Evolutionary conservation across 495 filamentous ascomycete species (phyloP).

Genomic region (Aspergillus ostianus): DNA sequence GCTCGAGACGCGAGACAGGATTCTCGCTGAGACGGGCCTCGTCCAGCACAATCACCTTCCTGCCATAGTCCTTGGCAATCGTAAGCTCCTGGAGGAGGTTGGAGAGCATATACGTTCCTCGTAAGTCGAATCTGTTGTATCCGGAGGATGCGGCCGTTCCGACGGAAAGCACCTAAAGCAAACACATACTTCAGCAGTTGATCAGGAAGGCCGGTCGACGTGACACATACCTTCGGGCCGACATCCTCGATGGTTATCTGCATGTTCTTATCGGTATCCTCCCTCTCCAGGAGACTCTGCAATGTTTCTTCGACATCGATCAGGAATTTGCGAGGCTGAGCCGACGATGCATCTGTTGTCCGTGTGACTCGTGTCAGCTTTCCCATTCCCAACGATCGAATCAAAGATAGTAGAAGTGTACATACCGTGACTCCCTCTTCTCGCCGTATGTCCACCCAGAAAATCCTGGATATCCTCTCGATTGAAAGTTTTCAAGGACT

Average conservation of each 20-base stretch:
- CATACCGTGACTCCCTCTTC: slow-evolving; percentile 51
- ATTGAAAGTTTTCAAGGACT: slow-evolving; percentile 40
- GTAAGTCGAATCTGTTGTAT: slow-evolving; percentile 78
- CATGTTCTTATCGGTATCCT: slow-evolving; percentile 88
- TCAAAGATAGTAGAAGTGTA: neutral
- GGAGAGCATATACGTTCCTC: slow-evolving; percentile 93
- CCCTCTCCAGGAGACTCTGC: slow-evolving; percentile 66
- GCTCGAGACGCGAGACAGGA: slow-evolving; percentile 79
- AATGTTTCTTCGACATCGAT: slow-evolving; percentile 77
- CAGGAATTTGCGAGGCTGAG: slow-evolving; percentile 64
- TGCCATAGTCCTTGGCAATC: slow-evolving; percentile 80
- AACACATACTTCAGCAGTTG: neutral
- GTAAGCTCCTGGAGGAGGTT: slow-evolving; percentile 93
- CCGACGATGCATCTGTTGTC: slow-evolving; percentile 47
- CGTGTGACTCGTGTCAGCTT: slow-evolving; percentile 11
- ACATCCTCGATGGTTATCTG: slow-evolving; percentile 96
- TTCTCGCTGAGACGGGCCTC: slow-evolving; percentile 87
- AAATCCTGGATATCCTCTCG: slow-evolving; percentile 37
- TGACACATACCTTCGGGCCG: slow-evolving; percentile 74
- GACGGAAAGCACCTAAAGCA: slow-evolving; percentile 63
- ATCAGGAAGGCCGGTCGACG: neutral
- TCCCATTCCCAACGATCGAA: neutral
- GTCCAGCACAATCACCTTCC: slow-evolving; percentile 81
- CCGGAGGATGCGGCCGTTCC: slow-evolving; percentile 85
- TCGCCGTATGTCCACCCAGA: slow-evolving; percentile 32